Evolutionary conservation across 805 yeast species (phyloP), one percentile per base, ranked within the genome.

Genomic region (Komagataella phaffii): DNA sequence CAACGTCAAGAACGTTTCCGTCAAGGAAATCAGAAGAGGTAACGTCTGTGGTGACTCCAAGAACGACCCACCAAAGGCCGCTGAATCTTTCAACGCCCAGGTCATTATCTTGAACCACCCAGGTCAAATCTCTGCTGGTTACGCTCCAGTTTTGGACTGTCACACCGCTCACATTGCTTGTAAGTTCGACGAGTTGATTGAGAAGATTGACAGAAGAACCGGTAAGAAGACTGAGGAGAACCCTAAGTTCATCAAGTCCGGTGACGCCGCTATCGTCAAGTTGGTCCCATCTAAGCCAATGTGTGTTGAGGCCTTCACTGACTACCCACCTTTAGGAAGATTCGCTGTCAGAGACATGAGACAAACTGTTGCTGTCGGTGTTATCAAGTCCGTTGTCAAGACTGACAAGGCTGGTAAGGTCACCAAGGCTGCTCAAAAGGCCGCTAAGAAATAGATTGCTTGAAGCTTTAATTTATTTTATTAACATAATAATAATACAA

Each of bases 351-450:
- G 97, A 86, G 97, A 89, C 79, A 89, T 89, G 97, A 87, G 97
- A 86, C 96, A 89, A 80, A 90, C 97, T 67, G 97, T 90, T 68
- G 97, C 97, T 73, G 97, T 90, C 72, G 97, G 97, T 87, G 96
- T 90, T 71, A 86, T 91, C 86, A 91, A 91, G 84, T 75, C 88
- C 60, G 96, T 88, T 66, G 95, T 79, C 69, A 88, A 88, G 85
- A 69, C 86, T 62, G 84, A 81, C 76, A 77, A 75, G 75, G 87
- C 88, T 68, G 90, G 88, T 77, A 87, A 88, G 89, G 93, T 87
- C 67, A 87, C 96, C 89, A 88, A 88, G 88, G 88, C 96, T 74
- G 96, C 96, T 73, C 74, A 73, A 62, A 83, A 83, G 83, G 88
- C 88, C 70, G 77, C 76, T 64, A 81, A 81, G 85, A 81, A 81